These are phyloP conservation scores for Aureobasidium sp. DNA, from an alignment of 2,329 filamentous ascomycete genomes.

Conservation along the genomic window DNA sequence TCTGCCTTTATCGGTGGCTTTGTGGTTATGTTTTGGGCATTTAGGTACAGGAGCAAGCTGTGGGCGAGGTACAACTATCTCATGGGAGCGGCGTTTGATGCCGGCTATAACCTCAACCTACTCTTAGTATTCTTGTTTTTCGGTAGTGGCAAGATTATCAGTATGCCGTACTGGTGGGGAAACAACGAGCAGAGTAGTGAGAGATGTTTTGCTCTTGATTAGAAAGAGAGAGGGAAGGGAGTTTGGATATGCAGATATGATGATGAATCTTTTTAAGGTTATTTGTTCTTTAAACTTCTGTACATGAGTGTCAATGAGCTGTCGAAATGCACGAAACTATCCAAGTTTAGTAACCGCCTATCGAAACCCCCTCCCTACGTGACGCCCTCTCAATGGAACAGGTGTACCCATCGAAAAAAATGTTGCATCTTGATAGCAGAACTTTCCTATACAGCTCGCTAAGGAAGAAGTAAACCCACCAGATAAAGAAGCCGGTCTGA, in stretches of 20 bases:
- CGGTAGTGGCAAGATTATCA: conserved; percentile 36
- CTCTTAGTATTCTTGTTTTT: conserved; percentile 44
- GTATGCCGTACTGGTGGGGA: conserved; percentile 57
- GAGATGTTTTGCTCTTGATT: conserved; percentile 41
- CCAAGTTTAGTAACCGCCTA: too few species aligned
- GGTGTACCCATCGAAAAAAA: too few species aligned
- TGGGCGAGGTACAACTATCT: conserved; percentile 38
- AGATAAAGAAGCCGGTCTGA: too few species aligned
- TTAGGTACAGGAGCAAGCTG: conserved; percentile 36
- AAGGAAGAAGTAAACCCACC: too few species aligned
- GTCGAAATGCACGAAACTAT: too few species aligned
- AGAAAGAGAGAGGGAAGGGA: too few species aligned
- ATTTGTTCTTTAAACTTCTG: too few species aligned
- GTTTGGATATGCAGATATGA: background rate
- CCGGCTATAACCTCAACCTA: conserved; percentile 51
- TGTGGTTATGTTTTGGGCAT: conserved; percentile 39
- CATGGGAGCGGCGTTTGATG: conserved; percentile 33
- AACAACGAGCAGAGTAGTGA: conserved; percentile 48
- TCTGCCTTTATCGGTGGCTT: conserved; percentile 37
- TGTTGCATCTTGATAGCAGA: too few species aligned
- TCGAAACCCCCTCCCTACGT: too few species aligned
- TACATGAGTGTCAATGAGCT: too few species aligned
- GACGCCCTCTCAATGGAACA: too few species aligned
- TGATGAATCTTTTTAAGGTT: background rate
- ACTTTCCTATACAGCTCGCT: too few species aligned